These are phyloP conservation scores for Podosphaera xanthii DNA, from an alignment of 2,329 filamentous ascomycete species.

Conservation along the genomic window DNA sequence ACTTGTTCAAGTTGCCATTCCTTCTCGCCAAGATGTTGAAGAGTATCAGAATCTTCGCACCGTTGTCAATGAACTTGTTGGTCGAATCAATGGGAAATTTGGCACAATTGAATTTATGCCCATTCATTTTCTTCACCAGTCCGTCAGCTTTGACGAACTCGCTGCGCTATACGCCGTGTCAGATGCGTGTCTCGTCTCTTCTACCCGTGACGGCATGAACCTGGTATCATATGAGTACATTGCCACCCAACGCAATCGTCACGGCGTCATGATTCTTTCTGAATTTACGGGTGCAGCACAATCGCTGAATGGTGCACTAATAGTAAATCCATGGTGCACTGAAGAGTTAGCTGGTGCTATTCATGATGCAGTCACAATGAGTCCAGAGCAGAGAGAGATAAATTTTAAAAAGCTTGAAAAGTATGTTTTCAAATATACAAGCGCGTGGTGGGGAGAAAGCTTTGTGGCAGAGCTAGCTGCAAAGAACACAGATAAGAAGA, in stretches of 20 bases:
- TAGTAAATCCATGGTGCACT: slow-evolving; percentile 97
- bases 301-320: slow-evolving; percentile 75
- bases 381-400: slow-evolving; percentile 58
- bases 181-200: slow-evolving; percentile 79
- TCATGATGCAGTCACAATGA: slow-evolving; percentile 93
- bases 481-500: slow-evolving; percentile 15
- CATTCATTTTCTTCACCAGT: slow-evolving; percentile 96
- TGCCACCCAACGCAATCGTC: slow-evolving; percentile 69
- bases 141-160: slow-evolving; percentile 81
- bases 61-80: slow-evolving; percentile 89
- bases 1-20: slow-evolving; percentile 85
- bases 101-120: slow-evolving; percentile 97
- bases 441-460: slow-evolving; percentile 86
- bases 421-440: slow-evolving; percentile 95
- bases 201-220: slow-evolving; percentile 97
- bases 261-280: slow-evolving; percentile 84
- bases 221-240: slow-evolving; percentile 97
- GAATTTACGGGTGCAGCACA: slow-evolving; percentile 94
- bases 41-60: slow-evolving; percentile 93
- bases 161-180: slow-evolving; percentile 82
- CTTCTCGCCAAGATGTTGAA: slow-evolving; percentile 84
- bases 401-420: slow-evolving; percentile 85
- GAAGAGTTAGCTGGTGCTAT: slow-evolving; percentile 85
- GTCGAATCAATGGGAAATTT: slow-evolving; percentile 90
- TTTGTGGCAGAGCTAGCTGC: slow-evolving; percentile 59